A percentile compares a stretch with the other conserved stretches of the same genome.
Evolutionary conservation across 495 filamentous ascomycete genomes (phyloP).

Genomic region (Trichoderma erinaceum): DNA sequence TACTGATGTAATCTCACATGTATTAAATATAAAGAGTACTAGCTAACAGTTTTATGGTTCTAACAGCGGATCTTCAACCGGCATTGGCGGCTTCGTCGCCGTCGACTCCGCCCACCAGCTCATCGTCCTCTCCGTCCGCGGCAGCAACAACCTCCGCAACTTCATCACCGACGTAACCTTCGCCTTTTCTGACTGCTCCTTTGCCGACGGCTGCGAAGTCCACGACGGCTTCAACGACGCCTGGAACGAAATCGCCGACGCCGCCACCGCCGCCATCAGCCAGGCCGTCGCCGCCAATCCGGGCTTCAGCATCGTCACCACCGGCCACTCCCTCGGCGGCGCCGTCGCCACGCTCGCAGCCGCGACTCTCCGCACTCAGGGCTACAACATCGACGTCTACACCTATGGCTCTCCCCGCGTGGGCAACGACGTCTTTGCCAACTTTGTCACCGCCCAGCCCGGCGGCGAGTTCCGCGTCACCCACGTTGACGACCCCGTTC

Average conservation of each 20-base stretch:
- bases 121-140: constrained; percentile 66
- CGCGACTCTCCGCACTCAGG: constrained; percentile 48
- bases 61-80: constrained; percentile 33
- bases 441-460: constrained; percentile 46
- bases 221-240: constrained; percentile 37
- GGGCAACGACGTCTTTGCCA: constrained; percentile 51
- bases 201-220: constrained; percentile 28
- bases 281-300: constrained; percentile 35
- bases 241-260: constrained; percentile 30
- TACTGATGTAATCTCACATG: not conserved
- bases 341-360: constrained; percentile 59
- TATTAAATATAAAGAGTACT: not conserved
- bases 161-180: constrained; percentile 56
- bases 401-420: constrained; percentile 65
- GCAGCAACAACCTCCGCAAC: constrained; percentile 55
- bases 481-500: constrained; percentile 60
- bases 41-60: too few relatives aligned
- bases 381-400: constrained; percentile 42
- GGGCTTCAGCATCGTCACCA: constrained; percentile 48
- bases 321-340: constrained; percentile 65
- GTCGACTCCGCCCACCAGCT: constrained; percentile 53
- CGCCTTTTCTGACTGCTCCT: constrained; percentile 27
- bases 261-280: constrained; percentile 23
- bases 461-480: constrained; percentile 58
- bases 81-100: constrained; percentile 65